Percentiles rank a stretch among this genome's conserved stretches.
These are phyloP conservation scores for Botryobasidium botryosum DNA, from an alignment of 768 basidiomycete genomes.

Conservation along the genomic window DNA sequence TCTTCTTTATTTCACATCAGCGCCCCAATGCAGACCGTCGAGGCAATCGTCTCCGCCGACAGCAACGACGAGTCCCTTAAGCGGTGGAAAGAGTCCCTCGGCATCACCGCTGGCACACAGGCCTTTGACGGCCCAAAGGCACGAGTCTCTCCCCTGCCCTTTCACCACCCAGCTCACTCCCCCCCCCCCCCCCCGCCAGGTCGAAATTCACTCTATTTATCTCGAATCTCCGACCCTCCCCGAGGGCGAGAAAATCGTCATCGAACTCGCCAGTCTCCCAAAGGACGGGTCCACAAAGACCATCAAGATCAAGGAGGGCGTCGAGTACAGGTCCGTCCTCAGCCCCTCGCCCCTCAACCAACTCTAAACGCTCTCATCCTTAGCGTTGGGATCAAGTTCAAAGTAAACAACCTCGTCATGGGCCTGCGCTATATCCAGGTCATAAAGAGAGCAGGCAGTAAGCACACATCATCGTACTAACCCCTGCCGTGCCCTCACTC, in stretches of 20 bases:
- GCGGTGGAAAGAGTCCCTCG: conserved; percentile 91
- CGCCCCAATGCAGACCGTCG: conserved; percentile 32
- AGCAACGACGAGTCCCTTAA: conserved; percentile 83
- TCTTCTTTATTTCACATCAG: conserved; percentile 14
- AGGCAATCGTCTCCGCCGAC: conserved; percentile 75
- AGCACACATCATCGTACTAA: conserved; percentile 38
- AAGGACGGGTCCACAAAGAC: too few species aligned
- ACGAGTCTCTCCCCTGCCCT: conserved; percentile 5
- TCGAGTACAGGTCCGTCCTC: conserved; percentile 65
- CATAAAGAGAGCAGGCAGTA: conserved; percentile 63
- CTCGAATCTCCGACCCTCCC: conserved; percentile 60
- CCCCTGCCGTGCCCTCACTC: conserved; percentile 1
- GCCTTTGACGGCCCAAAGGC: conserved; percentile 50
- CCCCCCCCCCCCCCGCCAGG: conserved; percentile 24
- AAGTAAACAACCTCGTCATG: conserved; percentile 79
- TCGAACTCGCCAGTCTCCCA: conserved; percentile 50
- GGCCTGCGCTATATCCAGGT: conserved; percentile 78
- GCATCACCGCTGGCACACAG: conserved; percentile 32
- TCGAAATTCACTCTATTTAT: conserved; percentile 59
- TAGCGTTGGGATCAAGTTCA: conserved; percentile 69
- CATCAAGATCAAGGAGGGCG: conserved; percentile 62
- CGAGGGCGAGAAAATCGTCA: conserved; percentile 36
- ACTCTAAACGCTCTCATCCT: conserved; percentile 7
- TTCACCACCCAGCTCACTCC: neutral
- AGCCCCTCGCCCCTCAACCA: neutral